These are phyloP conservation scores for Coniosporium tulheliwenetii DNA, from an alignment of 2,329 filamentous ascomycete species.

Conservation along the genomic window DNA sequence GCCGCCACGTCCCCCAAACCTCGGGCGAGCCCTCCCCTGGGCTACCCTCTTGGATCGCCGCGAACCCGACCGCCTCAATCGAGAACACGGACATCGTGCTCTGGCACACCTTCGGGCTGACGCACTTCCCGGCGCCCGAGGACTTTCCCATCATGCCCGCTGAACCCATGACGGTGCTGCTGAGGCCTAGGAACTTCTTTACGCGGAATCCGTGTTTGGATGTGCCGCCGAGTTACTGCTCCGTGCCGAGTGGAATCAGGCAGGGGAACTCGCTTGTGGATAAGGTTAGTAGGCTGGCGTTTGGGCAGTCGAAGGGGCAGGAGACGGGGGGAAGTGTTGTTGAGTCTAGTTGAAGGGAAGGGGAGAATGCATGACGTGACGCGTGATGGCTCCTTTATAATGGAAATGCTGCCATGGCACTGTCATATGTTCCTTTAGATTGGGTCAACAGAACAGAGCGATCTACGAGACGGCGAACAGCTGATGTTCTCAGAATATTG, in stretches of 20 bases:
- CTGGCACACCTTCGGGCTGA: conserved; percentile 88
- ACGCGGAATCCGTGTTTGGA: conserved; percentile 63
- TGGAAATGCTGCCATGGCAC: too few species aligned
- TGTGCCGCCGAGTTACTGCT: conserved; percentile 60
- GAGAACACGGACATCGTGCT: conserved; percentile 77
- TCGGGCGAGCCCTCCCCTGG: conserved; percentile 62
- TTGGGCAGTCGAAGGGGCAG: conserved; percentile 12
- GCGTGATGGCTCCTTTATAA: too few species aligned
- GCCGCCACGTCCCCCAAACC: conserved; percentile 77
- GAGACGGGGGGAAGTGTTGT: too few species aligned
- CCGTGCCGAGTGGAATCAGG: conserved; percentile 54
- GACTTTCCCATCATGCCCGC: conserved; percentile 89
- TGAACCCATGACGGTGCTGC: conserved; percentile 53
- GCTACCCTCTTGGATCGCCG: conserved; percentile 59
- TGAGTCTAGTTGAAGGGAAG: too few species aligned
- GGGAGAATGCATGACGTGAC: too few species aligned
- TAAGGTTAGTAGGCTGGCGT: conserved; percentile 32
- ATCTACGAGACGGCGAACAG: too few species aligned
- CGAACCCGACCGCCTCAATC: conserved; percentile 50
- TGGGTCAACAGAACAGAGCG: too few species aligned
- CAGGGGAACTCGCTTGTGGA: conserved; percentile 30
- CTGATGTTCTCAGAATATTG: too few species aligned
- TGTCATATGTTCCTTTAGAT: too few species aligned
- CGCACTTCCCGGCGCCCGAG: conserved; percentile 77
- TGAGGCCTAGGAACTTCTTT: conserved; percentile 75